Conservation (phyloP, 2,329 filamentous ascomycete species). For the Diplocarpon rosae region DNA sequence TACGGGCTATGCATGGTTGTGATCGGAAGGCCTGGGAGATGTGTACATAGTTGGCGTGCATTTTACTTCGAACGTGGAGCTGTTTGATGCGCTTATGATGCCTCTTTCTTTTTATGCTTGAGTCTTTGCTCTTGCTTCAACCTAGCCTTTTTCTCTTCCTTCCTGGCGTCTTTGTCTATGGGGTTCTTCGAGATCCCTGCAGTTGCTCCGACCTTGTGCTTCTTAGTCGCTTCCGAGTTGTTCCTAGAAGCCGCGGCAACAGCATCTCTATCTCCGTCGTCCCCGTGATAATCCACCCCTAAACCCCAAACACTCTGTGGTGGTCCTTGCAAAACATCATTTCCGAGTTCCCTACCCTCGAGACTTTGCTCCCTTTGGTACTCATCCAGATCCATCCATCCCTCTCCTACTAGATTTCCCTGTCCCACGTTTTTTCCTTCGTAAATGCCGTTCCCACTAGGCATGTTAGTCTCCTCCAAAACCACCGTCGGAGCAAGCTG, state of each 20-base stretch:
- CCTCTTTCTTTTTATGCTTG: constrained; percentile 31
- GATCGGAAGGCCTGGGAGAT: neutral
- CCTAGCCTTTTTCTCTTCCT: constrained; percentile 31
- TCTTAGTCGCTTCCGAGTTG: constrained; percentile 28
- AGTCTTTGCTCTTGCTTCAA: constrained; percentile 48
- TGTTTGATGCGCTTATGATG: neutral
- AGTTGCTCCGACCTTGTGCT: constrained; percentile 26
- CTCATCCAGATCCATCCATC: constrained; percentile 29
- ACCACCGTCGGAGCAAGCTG: constrained; percentile 33
- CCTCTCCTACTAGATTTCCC: constrained; percentile 23
- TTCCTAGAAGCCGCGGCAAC: constrained; percentile 39
- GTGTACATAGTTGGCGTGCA: neutral
- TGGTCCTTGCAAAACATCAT: constrained; percentile 17
- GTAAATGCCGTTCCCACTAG: constrained; percentile 21
- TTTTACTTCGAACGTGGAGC: neutral
- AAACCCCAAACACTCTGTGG: constrained; percentile 35
- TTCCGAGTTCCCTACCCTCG: constrained; percentile 20
- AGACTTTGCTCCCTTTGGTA: constrained; percentile 27
- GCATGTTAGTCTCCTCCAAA: constrained; percentile 20
- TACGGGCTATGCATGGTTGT: neutral
- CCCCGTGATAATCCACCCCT: constrained; percentile 23
- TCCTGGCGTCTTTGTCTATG: constrained; percentile 29
- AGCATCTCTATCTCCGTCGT: constrained; percentile 18
- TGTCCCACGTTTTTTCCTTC: constrained; percentile 16
- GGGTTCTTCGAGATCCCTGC: constrained; percentile 22